Percentiles rank a stretch among this genome's conserved stretches.
Evolutionary conservation across 257 asterid species (phyloP).

Genomic region (Buddleja alternifolia): DNA sequence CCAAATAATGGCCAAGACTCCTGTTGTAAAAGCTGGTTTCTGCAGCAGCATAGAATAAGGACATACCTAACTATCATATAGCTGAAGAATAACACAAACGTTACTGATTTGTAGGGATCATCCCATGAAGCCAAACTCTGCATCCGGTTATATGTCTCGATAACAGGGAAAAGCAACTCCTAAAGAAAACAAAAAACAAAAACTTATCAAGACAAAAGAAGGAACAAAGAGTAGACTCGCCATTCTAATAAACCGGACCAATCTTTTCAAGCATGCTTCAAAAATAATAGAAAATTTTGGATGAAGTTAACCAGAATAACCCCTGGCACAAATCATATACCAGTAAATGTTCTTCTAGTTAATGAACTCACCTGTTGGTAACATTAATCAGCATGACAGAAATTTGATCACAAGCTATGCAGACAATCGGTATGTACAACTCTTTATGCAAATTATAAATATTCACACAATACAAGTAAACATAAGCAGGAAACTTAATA

Average conservation of each 20-base stretch:
- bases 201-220: conserved; percentile 25
- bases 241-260: conserved; percentile 5
- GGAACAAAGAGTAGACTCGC: background rate
- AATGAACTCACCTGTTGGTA: conserved; percentile 12
- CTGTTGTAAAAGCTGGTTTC: background rate
- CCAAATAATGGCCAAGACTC: conserved; percentile 10
- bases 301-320: conserved; percentile 4
- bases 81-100: conserved; percentile 62
- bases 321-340: conserved; percentile 4
- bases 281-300: background rate
- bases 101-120: conserved; percentile 69
- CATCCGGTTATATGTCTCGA: conserved; percentile 45
- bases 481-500: background rate
- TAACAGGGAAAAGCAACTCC: conserved; percentile 82
- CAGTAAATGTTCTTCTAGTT: conserved; percentile 22
- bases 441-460: conserved; percentile 1
- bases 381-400: conserved; percentile 15
- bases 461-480: background rate
- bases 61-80: conserved; percentile 60
- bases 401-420: conserved; percentile 7
- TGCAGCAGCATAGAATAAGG: conserved; percentile 15
- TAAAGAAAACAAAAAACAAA: conserved; percentile 38
- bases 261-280: no score
- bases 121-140: conserved; percentile 75
- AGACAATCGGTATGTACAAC: background rate